Base-by-base conservation (phyloP, 2,329 filamentous ascomycete species). In the Polytolypa hystricis region DNA sequence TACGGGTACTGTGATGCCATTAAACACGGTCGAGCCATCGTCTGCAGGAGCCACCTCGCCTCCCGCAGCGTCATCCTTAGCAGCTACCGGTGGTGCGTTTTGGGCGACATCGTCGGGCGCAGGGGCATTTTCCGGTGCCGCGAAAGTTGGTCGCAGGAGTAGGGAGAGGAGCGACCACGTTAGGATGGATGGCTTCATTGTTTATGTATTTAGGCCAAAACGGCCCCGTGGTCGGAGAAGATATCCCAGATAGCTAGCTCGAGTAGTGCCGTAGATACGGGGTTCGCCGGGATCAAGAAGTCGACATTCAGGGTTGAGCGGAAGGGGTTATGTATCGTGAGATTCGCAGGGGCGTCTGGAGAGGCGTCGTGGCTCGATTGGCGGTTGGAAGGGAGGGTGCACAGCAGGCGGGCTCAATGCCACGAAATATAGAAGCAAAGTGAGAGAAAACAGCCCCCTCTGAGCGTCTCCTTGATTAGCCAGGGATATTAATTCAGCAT, bases 1-100 rank as follows among this genome's bases (percentile, higher is more conserved):
- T 8, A 66, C 61, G 21, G 69, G 69, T 15, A 73, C 69, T 45
- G 66, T 56, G 16, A 70, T 51, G 17, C 57, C 67, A 56, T 73
- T 72, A 52, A 72, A 73, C 18, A 57, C 51, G 10, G 66, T 69
- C 27, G 58, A 51, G 12, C 46, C 8, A 16, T 40, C 39, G n/a
- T 39, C 37, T n/a, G 32, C 20, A 40, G 32, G 42, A 35, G 28
- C 49, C 35, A 42, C 27, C 7, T 47, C 42, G n/a, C 35, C 38
- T 25, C 43, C 43, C 15, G 42, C 41, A 35, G 26, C 29, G 3
- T 43, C 43, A 17, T 43, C 46, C 47, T 55, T 52, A 38, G 56
- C 57, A 21, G 50, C 45, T 20, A 60, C 36, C 14, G 41, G 46
- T 20, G 48, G 42, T 21, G 26, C 42, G 32, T 39, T 41, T 29